These are phyloP conservation scores for Mortierella sp. DNA, from an alignment of 371 early-diverging fungal genomes.

Conservation along the genomic window DNA sequence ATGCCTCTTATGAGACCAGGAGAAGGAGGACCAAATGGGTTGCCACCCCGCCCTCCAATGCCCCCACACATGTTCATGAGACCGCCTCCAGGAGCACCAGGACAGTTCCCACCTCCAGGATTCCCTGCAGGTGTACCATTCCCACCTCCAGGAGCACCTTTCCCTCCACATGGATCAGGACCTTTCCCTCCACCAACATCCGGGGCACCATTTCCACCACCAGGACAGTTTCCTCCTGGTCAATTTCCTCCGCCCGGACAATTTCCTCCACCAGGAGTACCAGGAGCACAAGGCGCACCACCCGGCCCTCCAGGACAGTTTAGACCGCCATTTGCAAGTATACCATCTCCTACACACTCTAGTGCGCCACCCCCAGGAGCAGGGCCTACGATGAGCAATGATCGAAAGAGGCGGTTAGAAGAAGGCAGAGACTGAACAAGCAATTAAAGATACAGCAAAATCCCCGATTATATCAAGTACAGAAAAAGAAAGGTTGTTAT, in stretches of 20 bases:
- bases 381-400: constrained; percentile 40
- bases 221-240: constrained; percentile 25
- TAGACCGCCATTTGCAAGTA: constrained; percentile 36
- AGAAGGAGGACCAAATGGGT: constrained; percentile 20
- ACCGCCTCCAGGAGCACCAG: constrained; percentile 52
- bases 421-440: constrained; percentile 28
- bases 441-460: background rate
- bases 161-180: constrained; percentile 30
- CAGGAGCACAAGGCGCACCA: constrained; percentile 14
- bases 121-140: constrained; percentile 46
- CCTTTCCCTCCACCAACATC: constrained; percentile 15
- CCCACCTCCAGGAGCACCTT: constrained; percentile 35
- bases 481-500: no score
- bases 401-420: constrained; percentile 52
- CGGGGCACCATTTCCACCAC: constrained; percentile 17
- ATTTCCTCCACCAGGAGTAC: constrained; percentile 25
- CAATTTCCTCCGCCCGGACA: constrained; percentile 35
- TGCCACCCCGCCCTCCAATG: constrained; percentile 40
- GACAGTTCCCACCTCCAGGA: constrained; percentile 47
- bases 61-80: constrained; percentile 40
- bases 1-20: constrained; percentile 54
- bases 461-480: no score
- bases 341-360: constrained; percentile 31
- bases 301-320: constrained; percentile 12
- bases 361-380: constrained; percentile 16